Base-by-base conservation (phyloP, 1,139 yeast genomes). In the Geotrichum bryndzae region DNA sequence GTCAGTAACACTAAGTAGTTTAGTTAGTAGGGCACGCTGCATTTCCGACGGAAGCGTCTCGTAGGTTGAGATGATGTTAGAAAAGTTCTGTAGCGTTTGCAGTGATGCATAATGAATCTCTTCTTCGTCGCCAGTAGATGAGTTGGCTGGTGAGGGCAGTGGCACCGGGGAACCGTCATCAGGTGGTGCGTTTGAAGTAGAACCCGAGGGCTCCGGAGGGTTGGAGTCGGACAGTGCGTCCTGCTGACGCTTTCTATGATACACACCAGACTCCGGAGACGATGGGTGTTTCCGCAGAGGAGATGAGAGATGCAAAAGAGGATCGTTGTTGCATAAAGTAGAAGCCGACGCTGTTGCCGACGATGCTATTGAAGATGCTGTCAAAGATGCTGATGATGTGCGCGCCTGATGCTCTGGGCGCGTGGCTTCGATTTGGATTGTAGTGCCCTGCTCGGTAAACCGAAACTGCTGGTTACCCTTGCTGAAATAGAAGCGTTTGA, bases 1-100 rank as follows among this genome's bases (percentile, higher is more conserved):
- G 68, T 87, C 84, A 60, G 58, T 56, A 15, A 56, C 53, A 22
- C 48, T 56, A 4, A 56, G 54, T 11, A 56, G 31, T 18, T 56
- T 56, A 15, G 59, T 41, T 18, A 56, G 51, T 7, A 51, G 35
- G 11, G 53, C 59, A 22, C 59, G 54, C 51, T 56, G 59, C 46
- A 56, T 35, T 27, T 56, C 59, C 10, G 59, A 15, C 15, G 59
- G 59, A 13, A 56, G 54, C 11, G 59, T 51, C 45, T 38, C 45
- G 18, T 38, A 56, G 8, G 59, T 50, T 4, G 54, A 56, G 7
- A 56, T 23, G 15, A 56, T 54, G n/a, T 33, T 51, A 7, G 54
- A 51, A 51, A 56, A 56, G 27, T 22, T 56, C 23, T 38, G 35
- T 7, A 56, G 51, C 8, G 59, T 56, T 22, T 56, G 59, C 45